Evolutionary conservation across 352 stramenopile genomes (phyloP), one percentile per base, ranked within the genome.

Genomic region (Blastocystis sp.): DNA sequence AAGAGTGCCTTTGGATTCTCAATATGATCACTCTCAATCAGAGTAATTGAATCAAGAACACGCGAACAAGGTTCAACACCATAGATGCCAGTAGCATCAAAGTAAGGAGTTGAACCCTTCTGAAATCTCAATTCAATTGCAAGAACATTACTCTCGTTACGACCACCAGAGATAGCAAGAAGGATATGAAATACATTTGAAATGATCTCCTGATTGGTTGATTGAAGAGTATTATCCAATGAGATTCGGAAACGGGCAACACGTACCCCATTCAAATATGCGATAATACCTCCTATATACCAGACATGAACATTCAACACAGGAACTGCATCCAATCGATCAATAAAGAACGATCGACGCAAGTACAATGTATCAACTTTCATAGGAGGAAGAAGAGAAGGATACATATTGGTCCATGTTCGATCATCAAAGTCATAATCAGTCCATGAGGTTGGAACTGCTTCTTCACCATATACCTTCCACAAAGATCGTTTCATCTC

Each of bases 131-230:
- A 35, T 29, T 75, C 35, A 19, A 75, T 7, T n/a, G 65, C 65
- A 39, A 75, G 29, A 39, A 46, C 29, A 46, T 75, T 75, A 21
- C 4, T 46, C 9, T 46, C 65, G 19, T 54, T 46, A 21, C 16
- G 16, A 12, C 35, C 65, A 27, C 39, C 39, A 19, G 37, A 32
- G 19, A 46, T 52, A 19, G 65, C 21, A 39, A 75, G 65, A 39
- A 75, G 37, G 37, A 87, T 32, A 77, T 74, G 65, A 58, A 87
- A 12, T 39, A 58, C 7, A 29, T 54, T 56, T 87, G 56, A 35
- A 51, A 75, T 77, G 42, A 37, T 24, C 35, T 87, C 42, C 37
- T 21, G 6, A 35, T 5, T n/a, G 2, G 54, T 61, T 5, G 54
- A 61, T 12, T 14, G 3, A 3, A 61, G 12, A 9, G 39, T 46